Percentiles rank a stretch among this genome's conserved stretches.
These are phyloP conservation scores for Claviceps spartinae DNA, from an alignment of 2,329 filamentous ascomycete species.

Conservation along the genomic window DNA sequence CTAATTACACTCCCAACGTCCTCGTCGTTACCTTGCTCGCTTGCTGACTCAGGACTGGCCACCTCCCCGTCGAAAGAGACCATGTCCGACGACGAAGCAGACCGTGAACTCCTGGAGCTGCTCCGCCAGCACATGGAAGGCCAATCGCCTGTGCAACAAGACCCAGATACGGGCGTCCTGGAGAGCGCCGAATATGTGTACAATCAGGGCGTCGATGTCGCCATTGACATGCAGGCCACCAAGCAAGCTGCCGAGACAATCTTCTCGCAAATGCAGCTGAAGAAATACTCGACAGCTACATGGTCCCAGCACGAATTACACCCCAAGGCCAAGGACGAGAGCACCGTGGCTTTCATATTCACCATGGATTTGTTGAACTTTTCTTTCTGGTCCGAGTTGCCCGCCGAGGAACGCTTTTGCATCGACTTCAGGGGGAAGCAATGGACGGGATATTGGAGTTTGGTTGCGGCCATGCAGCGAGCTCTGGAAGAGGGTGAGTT, in stretches of 20 bases:
- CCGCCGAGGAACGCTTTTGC: slow-evolving; percentile 61
- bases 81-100: slow-evolving; percentile 86
- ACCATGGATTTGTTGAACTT: slow-evolving; percentile 96
- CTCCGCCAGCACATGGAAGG: slow-evolving; percentile 66
- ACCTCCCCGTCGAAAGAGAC: neutral
- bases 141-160: slow-evolving; percentile 36
- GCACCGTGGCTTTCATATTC: slow-evolving; percentile 83
- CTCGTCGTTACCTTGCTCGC: neutral
- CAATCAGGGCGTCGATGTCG: slow-evolving; percentile 86
- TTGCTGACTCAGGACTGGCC: neutral
- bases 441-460: slow-evolving; percentile 93
- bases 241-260: slow-evolving; percentile 73
- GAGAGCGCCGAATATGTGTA: slow-evolving; percentile 74
- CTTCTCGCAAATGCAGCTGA: slow-evolving; percentile 68
- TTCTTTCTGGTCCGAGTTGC: slow-evolving; percentile 77
- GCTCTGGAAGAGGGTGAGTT: slow-evolving; percentile 67
- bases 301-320: slow-evolving; percentile 89
- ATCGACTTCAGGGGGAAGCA: slow-evolving; percentile 66
- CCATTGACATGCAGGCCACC: slow-evolving; percentile 68
- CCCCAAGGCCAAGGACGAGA: slow-evolving; percentile 67
- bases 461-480: slow-evolving; percentile 75
- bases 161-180: slow-evolving; percentile 70
- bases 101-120: slow-evolving; percentile 75
- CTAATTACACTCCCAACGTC: neutral
- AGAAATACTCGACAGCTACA: slow-evolving; percentile 66